Evolutionary conservation across 192 early-diverging fungal genomes (phyloP), one percentile per base, ranked within the genome.

Genomic region (Haplosporangium gracile): DNA sequence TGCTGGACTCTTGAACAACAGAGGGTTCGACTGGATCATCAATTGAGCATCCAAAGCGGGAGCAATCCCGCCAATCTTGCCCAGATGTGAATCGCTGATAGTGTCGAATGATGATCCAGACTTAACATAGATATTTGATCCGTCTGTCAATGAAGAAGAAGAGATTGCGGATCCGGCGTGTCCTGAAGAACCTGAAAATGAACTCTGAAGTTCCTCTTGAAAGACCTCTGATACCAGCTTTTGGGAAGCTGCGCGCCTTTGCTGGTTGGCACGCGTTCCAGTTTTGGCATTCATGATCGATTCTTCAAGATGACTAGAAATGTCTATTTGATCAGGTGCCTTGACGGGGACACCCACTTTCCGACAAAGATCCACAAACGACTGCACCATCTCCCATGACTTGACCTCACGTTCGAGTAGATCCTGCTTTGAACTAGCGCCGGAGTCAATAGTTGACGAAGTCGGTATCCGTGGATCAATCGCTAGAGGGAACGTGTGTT

Each of bases 1-100:
- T 2, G 91, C 88, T 51, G 94, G 93, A 83, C 94, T 94, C 83
- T 93, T 93, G 91, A 94, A 95, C 81, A 94, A 92, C 74, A 91
- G 82, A 63, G 93, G 93, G 88, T 94, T 93, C 79, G 94, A 93
- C 74, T 92, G 85, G 84, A 95, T 94, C 90, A 92, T 93, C 68
- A 94, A 9, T 24, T 81, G 53, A 13, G 84, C 79, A 43, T 81
- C 79, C 75, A 81, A 13, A 38, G 47, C 53, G 5, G 84, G 70
- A 11, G 72, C 63, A 18, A 38, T 34, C 18, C 84, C 84, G 39
- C 84, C 79, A n/a, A 78, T 81, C 71, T 86, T 86, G 16, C 76
- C 79, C 3, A 81, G 68, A 20, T 74, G 76, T 16, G 70, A 49
- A n/a, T 42, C 36, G 20, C 69, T 74, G 26, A 74, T 53, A 38